These are phyloP conservation scores for Fusarium udum DNA, from an alignment of 2,329 filamentous ascomycete species.

Conservation along the genomic window DNA sequence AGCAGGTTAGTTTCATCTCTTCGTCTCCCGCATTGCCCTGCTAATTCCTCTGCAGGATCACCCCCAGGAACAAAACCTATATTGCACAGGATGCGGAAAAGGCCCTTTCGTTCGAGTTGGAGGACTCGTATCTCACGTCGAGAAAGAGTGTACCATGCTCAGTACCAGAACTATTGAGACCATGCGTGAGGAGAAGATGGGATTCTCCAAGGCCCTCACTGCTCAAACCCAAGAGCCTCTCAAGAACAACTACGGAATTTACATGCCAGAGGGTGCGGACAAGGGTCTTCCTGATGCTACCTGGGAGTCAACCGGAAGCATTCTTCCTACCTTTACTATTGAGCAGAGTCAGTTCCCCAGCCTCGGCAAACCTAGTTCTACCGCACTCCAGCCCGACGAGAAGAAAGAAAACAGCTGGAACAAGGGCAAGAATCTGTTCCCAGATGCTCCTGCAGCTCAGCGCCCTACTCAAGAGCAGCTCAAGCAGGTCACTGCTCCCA, in stretches of 20 bases:
- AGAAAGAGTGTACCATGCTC: slow-evolving; percentile 54
- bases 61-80: slow-evolving; percentile 51
- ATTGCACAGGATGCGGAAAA: slow-evolving; percentile 57
- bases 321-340: slow-evolving; percentile 6
- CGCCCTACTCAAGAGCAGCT: slow-evolving; percentile 35
- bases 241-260: slow-evolving; percentile 43
- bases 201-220: slow-evolving; percentile 48
- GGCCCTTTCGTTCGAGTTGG: slow-evolving; percentile 51
- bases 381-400: neutral
- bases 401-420: slow-evolving; percentile 29
- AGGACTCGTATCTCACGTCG: slow-evolving; percentile 57
- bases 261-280: slow-evolving; percentile 33
- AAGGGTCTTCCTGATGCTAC: neutral
- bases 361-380: slow-evolving; percentile 8
- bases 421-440: slow-evolving; percentile 36
- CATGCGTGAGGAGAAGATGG: slow-evolving; percentile 50
- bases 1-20: slow-evolving; percentile 44
- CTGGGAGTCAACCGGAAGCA: neutral
- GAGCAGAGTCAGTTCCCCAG: slow-evolving; percentile 30
- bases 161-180: slow-evolving; percentile 45
- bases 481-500: slow-evolving; percentile 18
- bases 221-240: slow-evolving; percentile 40
- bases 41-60: slow-evolving; percentile 48
- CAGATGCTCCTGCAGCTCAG: slow-evolving; percentile 32
- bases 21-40: neutral